These are phyloP conservation scores for Agaricus sinodeliciosus DNA, from an alignment of 768 basidiomycete species.

Conservation along the genomic window DNA sequence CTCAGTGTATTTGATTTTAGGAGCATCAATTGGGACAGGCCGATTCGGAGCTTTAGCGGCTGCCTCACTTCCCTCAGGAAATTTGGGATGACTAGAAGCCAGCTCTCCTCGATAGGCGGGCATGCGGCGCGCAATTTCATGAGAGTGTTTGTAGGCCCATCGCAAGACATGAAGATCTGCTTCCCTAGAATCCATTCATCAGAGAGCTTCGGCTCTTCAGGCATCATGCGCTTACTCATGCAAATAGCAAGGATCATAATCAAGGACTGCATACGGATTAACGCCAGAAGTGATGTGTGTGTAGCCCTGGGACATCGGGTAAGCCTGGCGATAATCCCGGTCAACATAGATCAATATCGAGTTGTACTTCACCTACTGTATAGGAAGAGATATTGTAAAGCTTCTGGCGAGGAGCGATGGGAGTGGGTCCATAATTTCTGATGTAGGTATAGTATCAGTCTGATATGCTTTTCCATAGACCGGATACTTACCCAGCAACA, in stretches of 20 bases:
- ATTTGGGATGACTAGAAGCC: conserved; percentile 27
- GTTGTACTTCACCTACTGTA: conserved; percentile 8
- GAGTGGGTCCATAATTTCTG: conserved; percentile 16
- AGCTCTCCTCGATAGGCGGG: conserved; percentile 33
- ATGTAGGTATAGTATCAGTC: not conserved
- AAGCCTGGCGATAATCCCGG: not conserved
- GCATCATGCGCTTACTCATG: conserved; percentile 27
- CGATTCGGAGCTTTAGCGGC: conserved; percentile 14
- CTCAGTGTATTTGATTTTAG: conserved; percentile 33
- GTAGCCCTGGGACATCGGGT: conserved; percentile 41
- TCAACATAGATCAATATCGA: not conserved
- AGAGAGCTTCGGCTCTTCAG: not conserved
- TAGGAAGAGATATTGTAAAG: conserved; percentile 17
- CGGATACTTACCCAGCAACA: conserved; percentile 30
- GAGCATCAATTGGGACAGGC: conserved; percentile 26
- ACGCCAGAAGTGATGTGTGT: conserved; percentile 40
- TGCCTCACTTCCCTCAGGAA: conserved; percentile 27
- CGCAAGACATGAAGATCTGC: conserved; percentile 39
- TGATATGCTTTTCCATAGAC: not conserved
- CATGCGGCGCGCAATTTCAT: conserved; percentile 54
- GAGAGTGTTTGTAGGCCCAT: conserved; percentile 48
- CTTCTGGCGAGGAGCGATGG: conserved; percentile 15
- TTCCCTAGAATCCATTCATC: conserved; percentile 18
- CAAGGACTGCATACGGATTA: conserved; percentile 32
- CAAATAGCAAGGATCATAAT: conserved; percentile 41